A percentile compares a stretch with the other conserved stretches of the same genome.
Conservation (phyloP, 164 flowering plant genomes). For the Kingdonia uniflora region DNA sequence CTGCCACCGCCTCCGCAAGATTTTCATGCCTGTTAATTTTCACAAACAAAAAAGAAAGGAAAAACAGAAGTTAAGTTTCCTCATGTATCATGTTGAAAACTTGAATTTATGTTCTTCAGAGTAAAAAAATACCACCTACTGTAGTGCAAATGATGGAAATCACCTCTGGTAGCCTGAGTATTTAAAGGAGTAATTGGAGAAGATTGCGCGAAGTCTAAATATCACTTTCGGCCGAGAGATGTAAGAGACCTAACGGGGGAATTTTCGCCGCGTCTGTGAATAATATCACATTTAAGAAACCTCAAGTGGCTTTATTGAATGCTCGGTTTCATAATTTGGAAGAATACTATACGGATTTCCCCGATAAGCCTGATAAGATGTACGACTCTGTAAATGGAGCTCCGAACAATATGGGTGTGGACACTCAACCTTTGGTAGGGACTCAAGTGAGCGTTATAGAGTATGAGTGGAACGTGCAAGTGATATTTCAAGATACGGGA, state of each 20-base stretch:
- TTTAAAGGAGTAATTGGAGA: no score
- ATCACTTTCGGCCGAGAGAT: constrained; percentile 31
- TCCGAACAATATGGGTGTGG: constrained; percentile 41
- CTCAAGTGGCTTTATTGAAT: constrained; percentile 40
- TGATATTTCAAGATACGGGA: constrained; percentile 61
- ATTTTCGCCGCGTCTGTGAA: constrained; percentile 54
- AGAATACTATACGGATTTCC: constrained; percentile 50
- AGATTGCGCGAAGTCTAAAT: no score
- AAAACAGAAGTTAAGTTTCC: no score
- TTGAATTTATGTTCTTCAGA: no score
- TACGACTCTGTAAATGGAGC: constrained; percentile 63
- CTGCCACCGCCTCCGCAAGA: no score
- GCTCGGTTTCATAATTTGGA: constrained; percentile 36
- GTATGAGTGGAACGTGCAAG: constrained; percentile 45
- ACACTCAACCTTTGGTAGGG: constrained; percentile 40
- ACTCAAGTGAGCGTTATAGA: constrained; percentile 45
- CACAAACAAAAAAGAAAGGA: no score
- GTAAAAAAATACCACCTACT: no score
- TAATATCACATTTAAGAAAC: constrained; percentile 41
- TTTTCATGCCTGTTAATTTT: no score
- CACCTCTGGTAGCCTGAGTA: no score
- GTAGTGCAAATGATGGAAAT: no score
- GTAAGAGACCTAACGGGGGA: constrained; percentile 37
- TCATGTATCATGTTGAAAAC: no score
- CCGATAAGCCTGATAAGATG: constrained; percentile 33